A percentile compares a stretch with the other conserved stretches of the same genome.
Conservation (phyloP, 495 filamentous ascomycete species). For the Cetradonia linearis region DNA sequence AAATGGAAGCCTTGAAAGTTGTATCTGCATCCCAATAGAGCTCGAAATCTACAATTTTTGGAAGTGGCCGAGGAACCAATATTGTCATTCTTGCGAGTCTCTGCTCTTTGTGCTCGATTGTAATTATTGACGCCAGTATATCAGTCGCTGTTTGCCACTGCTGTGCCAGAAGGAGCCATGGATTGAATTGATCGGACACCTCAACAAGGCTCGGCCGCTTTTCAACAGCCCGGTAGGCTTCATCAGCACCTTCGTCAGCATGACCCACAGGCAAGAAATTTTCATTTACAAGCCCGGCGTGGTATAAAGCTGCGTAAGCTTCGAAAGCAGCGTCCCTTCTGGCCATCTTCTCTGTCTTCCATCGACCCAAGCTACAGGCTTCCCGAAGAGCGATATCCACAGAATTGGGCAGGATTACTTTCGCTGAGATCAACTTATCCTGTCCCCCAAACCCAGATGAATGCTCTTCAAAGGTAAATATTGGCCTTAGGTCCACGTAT, state of each 20-base stretch:
- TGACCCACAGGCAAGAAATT: slow-evolving; percentile 57
- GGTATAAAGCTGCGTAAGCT: slow-evolving; percentile 62
- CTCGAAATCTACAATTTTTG: slow-evolving; percentile 26
- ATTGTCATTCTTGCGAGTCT: slow-evolving; percentile 27
- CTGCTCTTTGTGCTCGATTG: slow-evolving; percentile 25
- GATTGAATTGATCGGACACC: slow-evolving; percentile 50
- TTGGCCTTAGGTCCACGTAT: slow-evolving; percentile 44
- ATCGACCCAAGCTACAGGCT: slow-evolving; percentile 41
- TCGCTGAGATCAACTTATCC: slow-evolving; percentile 37
- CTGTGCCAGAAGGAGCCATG: slow-evolving; percentile 53
- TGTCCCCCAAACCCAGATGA: slow-evolving; percentile 17
- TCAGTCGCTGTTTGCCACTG: slow-evolving; percentile 37
- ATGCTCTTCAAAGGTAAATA: slow-evolving; percentile 36
- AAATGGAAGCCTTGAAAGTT: slow-evolving; percentile 18
- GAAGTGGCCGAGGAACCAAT: slow-evolving; percentile 31
- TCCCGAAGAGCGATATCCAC: slow-evolving; percentile 54
- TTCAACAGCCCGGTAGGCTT: slow-evolving; percentile 33
- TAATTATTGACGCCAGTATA: slow-evolving; percentile 30
- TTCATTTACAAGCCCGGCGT: slow-evolving; percentile 64
- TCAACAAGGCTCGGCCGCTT: slow-evolving; percentile 38
- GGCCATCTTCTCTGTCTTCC: slow-evolving; percentile 66
- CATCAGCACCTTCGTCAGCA: slow-evolving; percentile 29
- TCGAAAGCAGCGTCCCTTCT: slow-evolving; percentile 76
- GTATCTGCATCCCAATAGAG: slow-evolving; percentile 39
- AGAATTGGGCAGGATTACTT: slow-evolving; percentile 61